A percentile compares a stretch with the other conserved stretches of the same genome.
phyloP scores from a whole-genome alignment of 176 grass and related monocot species.

The Cenchrus americanus region DNA sequence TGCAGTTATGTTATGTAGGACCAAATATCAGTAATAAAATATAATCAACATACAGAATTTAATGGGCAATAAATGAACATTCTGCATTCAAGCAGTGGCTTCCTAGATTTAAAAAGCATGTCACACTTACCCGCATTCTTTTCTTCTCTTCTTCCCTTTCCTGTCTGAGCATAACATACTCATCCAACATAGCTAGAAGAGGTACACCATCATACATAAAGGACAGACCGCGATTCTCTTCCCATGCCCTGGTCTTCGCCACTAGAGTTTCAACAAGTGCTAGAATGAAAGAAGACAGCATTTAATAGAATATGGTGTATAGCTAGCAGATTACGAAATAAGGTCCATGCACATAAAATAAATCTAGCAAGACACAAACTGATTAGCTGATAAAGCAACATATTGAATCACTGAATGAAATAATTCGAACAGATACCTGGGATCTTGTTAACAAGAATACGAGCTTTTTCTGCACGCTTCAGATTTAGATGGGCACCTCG shows the following conservation, averaged over 20 bases:
- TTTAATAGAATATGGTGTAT: slow-evolving; percentile 19
- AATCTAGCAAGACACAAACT: not conserved
- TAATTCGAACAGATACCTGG: slow-evolving; percentile 66
- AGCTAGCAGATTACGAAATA: not conserved
- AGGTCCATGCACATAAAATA: slow-evolving; percentile 26
- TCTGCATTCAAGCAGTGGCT: not conserved
- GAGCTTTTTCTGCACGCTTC: slow-evolving; percentile 99
- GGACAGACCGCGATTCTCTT: slow-evolving; percentile 70
- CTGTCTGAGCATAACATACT: slow-evolving; percentile 95
- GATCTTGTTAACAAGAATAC: slow-evolving; percentile 95
- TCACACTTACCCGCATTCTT: slow-evolving; percentile 67
- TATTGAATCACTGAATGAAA: not conserved
- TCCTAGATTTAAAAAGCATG: slow-evolving; percentile 26
- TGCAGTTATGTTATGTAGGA: not conserved
- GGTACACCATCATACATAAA: slow-evolving; percentile 98
- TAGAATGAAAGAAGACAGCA: slow-evolving; percentile 47
- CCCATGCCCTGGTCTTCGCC: slow-evolving; percentile 87
- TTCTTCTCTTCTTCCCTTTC: slow-evolving; percentile 99
- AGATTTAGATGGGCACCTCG: slow-evolving; percentile 94
- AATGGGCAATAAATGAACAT: not conserved
- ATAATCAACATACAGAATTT: not conserved
- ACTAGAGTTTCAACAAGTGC: slow-evolving; percentile 96
- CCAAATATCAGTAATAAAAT: not conserved
- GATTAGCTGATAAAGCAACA: not conserved
- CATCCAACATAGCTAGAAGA: slow-evolving; percentile 96